Evolutionary conservation across 257 asterid species (phyloP).

Genomic region (Salvia splendens): DNA sequence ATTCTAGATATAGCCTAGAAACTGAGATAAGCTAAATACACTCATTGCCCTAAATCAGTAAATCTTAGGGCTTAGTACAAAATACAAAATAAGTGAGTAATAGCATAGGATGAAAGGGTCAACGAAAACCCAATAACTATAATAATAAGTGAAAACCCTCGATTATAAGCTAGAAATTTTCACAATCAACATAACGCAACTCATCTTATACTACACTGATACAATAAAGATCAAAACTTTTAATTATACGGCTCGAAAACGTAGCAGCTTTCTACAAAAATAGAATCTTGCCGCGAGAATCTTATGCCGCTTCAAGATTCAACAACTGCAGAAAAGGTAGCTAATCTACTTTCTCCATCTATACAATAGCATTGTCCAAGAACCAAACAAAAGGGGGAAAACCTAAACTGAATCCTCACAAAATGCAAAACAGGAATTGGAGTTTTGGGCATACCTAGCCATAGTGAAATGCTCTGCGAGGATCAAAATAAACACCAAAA

Average conservation of each 20-base stretch:
- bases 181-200: neutral
- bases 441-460: constrained; percentile 52
- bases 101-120: too few species aligned
- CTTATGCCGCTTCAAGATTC: constrained; percentile 30
- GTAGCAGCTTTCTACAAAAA: constrained; percentile 28
- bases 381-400: neutral
- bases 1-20: constrained; percentile 1
- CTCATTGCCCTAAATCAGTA: neutral
- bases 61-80: constrained; percentile 4
- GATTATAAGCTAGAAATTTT: constrained; percentile 5
- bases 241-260: constrained; percentile 26
- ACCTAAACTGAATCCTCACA: constrained; percentile 14
- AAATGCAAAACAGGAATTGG: neutral
- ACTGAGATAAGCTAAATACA: neutral
- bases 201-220: neutral
- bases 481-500: constrained; percentile 14
- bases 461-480: constrained; percentile 40
- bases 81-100: neutral
- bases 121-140: neutral
- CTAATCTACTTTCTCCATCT: neutral
- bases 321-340: neutral
- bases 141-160: neutral
- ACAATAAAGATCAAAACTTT: constrained; percentile 32
- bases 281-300: constrained; percentile 23
- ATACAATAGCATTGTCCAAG: neutral